A percentile compares a stretch with the other conserved stretches of the same genome.
Evolutionary conservation across 2,329 filamentous ascomycete species (phyloP).

Genomic region (Fusarium brevicatenulatum): DNA sequence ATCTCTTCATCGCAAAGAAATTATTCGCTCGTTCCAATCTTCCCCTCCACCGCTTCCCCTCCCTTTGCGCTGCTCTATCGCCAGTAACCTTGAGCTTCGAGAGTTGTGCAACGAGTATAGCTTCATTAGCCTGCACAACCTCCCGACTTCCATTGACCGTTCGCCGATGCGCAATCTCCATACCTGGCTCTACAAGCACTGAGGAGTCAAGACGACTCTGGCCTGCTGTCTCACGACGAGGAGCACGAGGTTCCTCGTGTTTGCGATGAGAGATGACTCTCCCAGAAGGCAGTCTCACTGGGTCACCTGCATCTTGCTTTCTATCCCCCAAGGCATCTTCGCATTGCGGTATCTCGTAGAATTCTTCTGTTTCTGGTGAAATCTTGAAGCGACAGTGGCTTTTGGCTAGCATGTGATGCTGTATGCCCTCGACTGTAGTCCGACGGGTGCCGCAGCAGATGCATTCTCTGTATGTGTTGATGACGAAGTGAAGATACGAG

Average conservation of each 20-base stretch:
- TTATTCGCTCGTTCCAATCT: background rate
- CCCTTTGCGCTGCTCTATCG: background rate
- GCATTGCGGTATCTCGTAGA: constrained; percentile 26
- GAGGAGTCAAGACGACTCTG: rapidly evolving
- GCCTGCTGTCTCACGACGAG: rapidly evolving
- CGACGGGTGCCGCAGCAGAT: constrained; percentile 59
- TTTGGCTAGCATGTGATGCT: constrained; percentile 63
- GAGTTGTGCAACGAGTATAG: background rate
- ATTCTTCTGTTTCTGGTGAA: constrained; percentile 53
- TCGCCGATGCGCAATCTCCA: background rate
- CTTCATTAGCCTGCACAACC: background rate
- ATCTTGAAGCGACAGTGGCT: constrained; percentile 60
- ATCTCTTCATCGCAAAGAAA: background rate
- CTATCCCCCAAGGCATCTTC: background rate
- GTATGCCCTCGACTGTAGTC: constrained; percentile 55
- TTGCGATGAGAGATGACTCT: background rate
- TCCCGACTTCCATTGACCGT: background rate
- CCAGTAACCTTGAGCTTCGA: background rate
- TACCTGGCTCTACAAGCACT: background rate
- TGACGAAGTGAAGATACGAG: constrained; percentile 59
- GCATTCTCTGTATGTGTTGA: constrained; percentile 62
- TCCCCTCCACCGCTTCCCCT: background rate
- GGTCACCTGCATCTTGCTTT: rapidly evolving
- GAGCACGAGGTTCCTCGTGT: background rate
- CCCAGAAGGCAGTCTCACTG: background rate